Conservation (phyloP, 148 eudicot species). For the Rhododendron mucronatum region DNA sequence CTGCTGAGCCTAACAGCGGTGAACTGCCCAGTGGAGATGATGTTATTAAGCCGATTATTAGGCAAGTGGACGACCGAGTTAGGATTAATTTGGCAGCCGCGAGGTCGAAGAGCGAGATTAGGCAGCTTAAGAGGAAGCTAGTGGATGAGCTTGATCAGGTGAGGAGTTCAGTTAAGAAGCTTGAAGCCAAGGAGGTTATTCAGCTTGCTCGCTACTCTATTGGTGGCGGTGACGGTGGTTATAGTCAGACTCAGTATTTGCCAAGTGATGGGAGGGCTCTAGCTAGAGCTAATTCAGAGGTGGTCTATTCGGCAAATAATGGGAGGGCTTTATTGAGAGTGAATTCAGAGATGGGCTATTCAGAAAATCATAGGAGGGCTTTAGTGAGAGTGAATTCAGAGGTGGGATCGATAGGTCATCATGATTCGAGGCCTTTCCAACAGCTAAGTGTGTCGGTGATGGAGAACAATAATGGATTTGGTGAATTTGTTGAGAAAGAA, state of each 20-base stretch:
- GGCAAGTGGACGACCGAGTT: conserved; percentile 56
- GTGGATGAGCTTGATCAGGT: conserved; percentile 70
- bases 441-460: conserved; percentile 55
- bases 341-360: conserved; percentile 39
- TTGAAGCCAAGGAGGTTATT: conserved; percentile 60
- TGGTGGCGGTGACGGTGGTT: conserved; percentile 18
- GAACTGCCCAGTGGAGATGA: conserved; percentile 35
- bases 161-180: conserved; percentile 52
- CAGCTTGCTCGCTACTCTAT: conserved; percentile 30
- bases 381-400: conserved; percentile 39
- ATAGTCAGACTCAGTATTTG: conserved; percentile 32
- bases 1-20: conserved; percentile 12
- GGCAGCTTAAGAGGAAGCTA: conserved; percentile 61
- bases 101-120: conserved; percentile 45
- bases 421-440: conserved; percentile 41
- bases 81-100: conserved; percentile 46
- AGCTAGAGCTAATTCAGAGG: conserved; percentile 33
- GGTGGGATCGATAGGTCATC: conserved; percentile 36
- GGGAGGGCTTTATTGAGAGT: conserved; percentile 27
- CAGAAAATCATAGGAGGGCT: conserved; percentile 37
- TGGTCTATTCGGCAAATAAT: conserved; percentile 25
- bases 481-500: conserved; percentile 67
- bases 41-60: conserved; percentile 28
- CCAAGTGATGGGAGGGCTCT: conserved; percentile 31
- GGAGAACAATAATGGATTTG: conserved; percentile 40